Evolutionary conservation across 768 basidiomycete genomes (phyloP).

Genomic region (Tricholoma sp.): DNA sequence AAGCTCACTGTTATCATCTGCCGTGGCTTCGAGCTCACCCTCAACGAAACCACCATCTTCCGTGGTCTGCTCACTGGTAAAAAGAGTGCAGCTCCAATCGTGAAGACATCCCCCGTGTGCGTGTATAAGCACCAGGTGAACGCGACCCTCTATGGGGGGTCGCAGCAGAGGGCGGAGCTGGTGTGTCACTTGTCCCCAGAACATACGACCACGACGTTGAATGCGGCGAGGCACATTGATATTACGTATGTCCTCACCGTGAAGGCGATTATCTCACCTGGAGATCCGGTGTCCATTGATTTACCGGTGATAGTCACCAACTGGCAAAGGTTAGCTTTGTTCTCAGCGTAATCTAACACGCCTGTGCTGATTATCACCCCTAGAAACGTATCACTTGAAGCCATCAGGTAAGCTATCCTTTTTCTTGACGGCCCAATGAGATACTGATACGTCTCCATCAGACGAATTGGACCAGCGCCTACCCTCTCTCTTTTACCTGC

Average conservation of each 20-base stretch:
- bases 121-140: conserved; percentile 73
- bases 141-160: conserved; percentile 68
- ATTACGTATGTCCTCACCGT: conserved; percentile 76
- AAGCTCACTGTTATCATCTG: conserved; percentile 63
- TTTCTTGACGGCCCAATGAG: conserved; percentile 13
- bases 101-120: conserved; percentile 48
- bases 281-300: conserved; percentile 61
- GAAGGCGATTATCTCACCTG: conserved; percentile 71
- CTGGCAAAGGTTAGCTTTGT: conserved; percentile 66
- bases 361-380: conserved; percentile 2
- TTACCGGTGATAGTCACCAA: conserved; percentile 80
- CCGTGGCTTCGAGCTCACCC: conserved; percentile 77
- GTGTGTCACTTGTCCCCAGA: conserved; percentile 62
- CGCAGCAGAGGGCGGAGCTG: conserved; percentile 69
- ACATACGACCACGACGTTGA: conserved; percentile 78
- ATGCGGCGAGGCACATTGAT: conserved; percentile 79
- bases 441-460: conserved; percentile 11
- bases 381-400: conserved; percentile 69
- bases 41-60: conserved; percentile 76
- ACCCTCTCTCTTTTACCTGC: conserved; percentile 38
- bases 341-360: not conserved
- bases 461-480: conserved; percentile 45
- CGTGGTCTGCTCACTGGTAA: conserved; percentile 56
- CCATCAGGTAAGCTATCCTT: conserved; percentile 37
- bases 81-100: conserved; percentile 50